phyloP scores from a whole-genome alignment of 2,329 filamentous ascomycete species.

The Talaromyces pinophilus region DNA sequence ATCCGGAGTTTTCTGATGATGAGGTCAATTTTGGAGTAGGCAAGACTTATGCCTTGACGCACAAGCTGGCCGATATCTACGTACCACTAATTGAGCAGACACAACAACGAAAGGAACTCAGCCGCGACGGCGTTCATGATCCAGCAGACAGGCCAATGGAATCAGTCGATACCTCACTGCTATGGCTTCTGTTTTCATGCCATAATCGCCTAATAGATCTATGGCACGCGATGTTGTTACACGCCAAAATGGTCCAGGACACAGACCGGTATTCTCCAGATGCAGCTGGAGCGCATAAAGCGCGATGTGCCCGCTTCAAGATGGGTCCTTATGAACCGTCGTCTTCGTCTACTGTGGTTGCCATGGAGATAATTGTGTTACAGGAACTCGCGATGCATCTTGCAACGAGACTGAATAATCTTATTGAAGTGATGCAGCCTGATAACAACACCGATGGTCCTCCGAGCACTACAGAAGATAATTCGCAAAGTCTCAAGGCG shows the following conservation, averaged over 20 bases:
- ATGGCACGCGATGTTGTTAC: conserved; percentile 18
- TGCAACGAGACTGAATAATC: not conserved
- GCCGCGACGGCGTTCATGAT: not conserved
- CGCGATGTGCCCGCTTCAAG: conserved; percentile 17
- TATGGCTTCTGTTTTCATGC: conserved; percentile 19
- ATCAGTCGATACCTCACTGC: not conserved
- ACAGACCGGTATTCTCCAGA: not conserved
- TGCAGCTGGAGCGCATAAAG: not conserved
- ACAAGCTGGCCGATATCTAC: conserved; percentile 17
- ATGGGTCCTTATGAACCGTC: conserved; percentile 21
- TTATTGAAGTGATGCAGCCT: not conserved
- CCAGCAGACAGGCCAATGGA: not conserved
- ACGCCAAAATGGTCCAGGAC: conserved; percentile 7
- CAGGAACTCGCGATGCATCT: conserved; percentile 20
- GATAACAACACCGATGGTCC: not conserved
- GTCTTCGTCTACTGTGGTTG: conserved; percentile 16
- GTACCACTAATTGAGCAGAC: conserved; percentile 7
- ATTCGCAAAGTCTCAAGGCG: not conserved
- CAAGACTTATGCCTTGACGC: conserved; percentile 17
- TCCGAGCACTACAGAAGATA: not conserved
- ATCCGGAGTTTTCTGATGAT: conserved; percentile 1
- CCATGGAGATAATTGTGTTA: conserved; percentile 20
- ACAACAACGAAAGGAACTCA: not conserved
- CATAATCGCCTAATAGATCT: conserved; percentile 20
- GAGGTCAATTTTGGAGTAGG: conserved; percentile 8